phyloP scores from a whole-genome alignment of 1,284 basidiomycete genomes.

The Cystodermella granulosa region DNA sequence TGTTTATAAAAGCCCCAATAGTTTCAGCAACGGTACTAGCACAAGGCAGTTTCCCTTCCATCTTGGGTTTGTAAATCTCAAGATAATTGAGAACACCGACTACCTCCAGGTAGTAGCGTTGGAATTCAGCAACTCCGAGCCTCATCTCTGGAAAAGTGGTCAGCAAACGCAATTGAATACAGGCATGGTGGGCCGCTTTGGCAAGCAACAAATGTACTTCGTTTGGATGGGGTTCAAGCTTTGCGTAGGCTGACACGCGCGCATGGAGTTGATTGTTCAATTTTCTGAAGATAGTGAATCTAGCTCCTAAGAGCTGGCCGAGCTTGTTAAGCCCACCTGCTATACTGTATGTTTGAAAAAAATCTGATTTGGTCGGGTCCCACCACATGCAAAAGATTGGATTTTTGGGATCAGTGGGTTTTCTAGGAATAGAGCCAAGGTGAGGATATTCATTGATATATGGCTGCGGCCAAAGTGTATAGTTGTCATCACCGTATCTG shows the following conservation, averaged over 20 bases:
- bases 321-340: too few relatives aligned
- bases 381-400: not conserved
- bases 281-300: not conserved
- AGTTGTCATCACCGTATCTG: not conserved
- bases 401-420: not conserved
- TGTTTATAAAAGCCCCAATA: not conserved
- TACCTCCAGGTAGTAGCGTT: not conserved
- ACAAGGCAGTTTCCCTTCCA: not conserved
- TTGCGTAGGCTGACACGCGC: too few relatives aligned
- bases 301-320: not conserved
- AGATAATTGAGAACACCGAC: not conserved
- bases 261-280: not conserved
- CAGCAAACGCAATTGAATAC: too few relatives aligned
- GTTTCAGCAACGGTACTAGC: not conserved
- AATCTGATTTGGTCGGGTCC: not conserved
- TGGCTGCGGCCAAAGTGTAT: too few relatives aligned
- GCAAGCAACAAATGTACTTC: too few relatives aligned
- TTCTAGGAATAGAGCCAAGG: not conserved
- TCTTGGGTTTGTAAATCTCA: not conserved
- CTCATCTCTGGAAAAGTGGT: too few relatives aligned
- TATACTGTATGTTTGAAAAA: too few relatives aligned
- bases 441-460: too few relatives aligned
- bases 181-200: too few relatives aligned
- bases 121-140: too few relatives aligned
- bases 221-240: too few relatives aligned